These are phyloP conservation scores for Saturnispora diversa DNA, from an alignment of 805 yeast genomes.

Conservation along the genomic window DNA sequence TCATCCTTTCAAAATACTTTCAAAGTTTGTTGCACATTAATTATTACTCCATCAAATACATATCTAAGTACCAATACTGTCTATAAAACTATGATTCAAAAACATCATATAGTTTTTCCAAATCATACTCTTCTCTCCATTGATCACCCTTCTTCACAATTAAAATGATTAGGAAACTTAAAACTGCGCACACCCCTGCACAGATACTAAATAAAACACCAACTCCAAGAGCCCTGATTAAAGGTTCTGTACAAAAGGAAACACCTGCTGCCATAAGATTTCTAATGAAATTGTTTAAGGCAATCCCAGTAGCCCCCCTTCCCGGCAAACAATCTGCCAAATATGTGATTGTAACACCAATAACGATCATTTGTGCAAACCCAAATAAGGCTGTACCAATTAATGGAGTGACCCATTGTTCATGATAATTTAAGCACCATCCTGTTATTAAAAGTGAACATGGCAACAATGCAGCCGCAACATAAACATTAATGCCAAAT, in stretches of 20 bases:
- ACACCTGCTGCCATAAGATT: slow-evolving; percentile 69
- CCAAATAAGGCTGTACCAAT: slow-evolving; percentile 80
- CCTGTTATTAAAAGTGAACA: slow-evolving; percentile 67
- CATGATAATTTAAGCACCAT: slow-evolving; percentile 63
- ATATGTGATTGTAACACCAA: slow-evolving; percentile 74
- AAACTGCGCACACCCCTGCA: slow-evolving; percentile 45
- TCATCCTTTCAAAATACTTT: no score
- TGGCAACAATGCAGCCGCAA: slow-evolving; percentile 57
- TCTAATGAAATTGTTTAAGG: slow-evolving; percentile 68
- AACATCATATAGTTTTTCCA: slow-evolving; percentile 48
- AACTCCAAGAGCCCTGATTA: slow-evolving; percentile 55
- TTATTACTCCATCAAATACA: no score
- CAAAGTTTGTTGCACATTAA: no score
- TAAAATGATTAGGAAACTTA: slow-evolving; percentile 36
- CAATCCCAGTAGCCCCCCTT: slow-evolving; percentile 82
- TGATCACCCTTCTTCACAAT: slow-evolving; percentile 50
- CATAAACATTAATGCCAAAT: slow-evolving; percentile 61
- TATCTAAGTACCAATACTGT: background rate
- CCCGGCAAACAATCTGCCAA: slow-evolving; percentile 82
- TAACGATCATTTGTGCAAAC: slow-evolving; percentile 73
- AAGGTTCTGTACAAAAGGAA: slow-evolving; percentile 67
- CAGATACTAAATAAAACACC: slow-evolving; percentile 66
- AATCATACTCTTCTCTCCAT: slow-evolving; percentile 57
- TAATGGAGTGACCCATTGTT: slow-evolving; percentile 72
- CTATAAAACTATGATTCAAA: slow-evolving; percentile 23